These are phyloP conservation scores for Anthracocystis panici-leucophaei DNA, from an alignment of 1,284 basidiomycete species.

Conservation along the genomic window DNA sequence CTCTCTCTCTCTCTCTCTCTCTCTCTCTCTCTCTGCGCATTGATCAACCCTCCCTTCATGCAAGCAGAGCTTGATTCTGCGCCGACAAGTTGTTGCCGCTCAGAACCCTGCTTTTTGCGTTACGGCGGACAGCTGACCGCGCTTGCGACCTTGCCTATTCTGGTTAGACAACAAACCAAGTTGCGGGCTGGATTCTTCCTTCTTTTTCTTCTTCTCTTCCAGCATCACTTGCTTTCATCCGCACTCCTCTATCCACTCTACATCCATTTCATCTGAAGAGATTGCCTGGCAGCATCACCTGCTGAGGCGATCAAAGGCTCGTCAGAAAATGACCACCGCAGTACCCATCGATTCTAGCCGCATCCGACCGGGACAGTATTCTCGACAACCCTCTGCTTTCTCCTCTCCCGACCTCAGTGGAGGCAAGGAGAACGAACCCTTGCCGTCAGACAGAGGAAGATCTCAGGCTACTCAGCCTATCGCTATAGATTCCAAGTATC, in stretches of 20 bases:
- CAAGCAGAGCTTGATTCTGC: slow-evolving; percentile 34
- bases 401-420: slow-evolving; percentile 7
- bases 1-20: background rate
- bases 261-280: background rate
- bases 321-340: slow-evolving; percentile 29
- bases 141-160: slow-evolving; percentile 32
- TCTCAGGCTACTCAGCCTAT: slow-evolving; percentile 18
- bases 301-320: slow-evolving; percentile 13
- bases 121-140: background rate
- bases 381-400: slow-evolving; percentile 29
- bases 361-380: slow-evolving; percentile 51
- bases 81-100: slow-evolving; percentile 8
- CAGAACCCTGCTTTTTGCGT: slow-evolving; percentile 22
- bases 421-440: slow-evolving; percentile 49
- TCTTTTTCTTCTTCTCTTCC: slow-evolving; percentile 8
- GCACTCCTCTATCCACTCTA: background rate
- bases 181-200: background rate
- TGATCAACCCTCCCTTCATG: slow-evolving; percentile 15
- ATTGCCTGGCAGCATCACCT: background rate
- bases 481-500: slow-evolving; percentile 39
- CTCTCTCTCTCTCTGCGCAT: background rate
- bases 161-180: slow-evolving; percentile 22
- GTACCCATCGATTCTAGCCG: slow-evolving; percentile 26
- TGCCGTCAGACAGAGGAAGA: slow-evolving; percentile 19
- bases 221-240: background rate